Percentiles rank a stretch among this genome's conserved stretches.
phyloP scores from a whole-genome alignment of 768 basidiomycete species.

The Gymnopilus dilepis region DNA sequence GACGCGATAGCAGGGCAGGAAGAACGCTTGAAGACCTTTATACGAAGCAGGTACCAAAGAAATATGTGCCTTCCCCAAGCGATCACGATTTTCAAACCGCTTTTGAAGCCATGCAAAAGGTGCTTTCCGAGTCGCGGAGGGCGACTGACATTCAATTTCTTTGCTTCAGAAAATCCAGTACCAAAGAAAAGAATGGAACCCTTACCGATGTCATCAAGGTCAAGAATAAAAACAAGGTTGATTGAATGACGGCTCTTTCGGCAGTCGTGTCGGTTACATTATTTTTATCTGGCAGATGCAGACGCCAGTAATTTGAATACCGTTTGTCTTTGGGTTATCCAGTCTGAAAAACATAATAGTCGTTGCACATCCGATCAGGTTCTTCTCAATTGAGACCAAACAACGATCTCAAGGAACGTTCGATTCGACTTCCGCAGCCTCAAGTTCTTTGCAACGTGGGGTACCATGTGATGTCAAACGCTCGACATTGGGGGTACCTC shows the following conservation, averaged over 20 bases:
- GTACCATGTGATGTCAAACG: slow-evolving; percentile 8
- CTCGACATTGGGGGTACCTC: background rate
- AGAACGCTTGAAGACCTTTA: slow-evolving; percentile 89
- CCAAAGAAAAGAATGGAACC: slow-evolving; percentile 5
- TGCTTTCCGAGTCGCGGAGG: slow-evolving; percentile 79
- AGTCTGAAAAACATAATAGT: too few species aligned
- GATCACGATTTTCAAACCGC: slow-evolving; percentile 83
- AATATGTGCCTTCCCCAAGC: slow-evolving; percentile 83
- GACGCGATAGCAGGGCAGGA: slow-evolving; percentile 71
- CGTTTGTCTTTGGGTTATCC: too few species aligned
- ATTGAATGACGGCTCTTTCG: background rate
- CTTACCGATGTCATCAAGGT: background rate
- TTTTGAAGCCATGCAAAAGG: slow-evolving; percentile 88
- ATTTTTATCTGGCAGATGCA: background rate
- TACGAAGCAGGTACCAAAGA: slow-evolving; percentile 83
- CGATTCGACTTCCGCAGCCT: background rate
- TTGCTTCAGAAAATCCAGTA: slow-evolving; percentile 81
- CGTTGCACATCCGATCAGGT: too few species aligned
- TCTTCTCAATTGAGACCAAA: too few species aligned
- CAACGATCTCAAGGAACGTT: background rate
- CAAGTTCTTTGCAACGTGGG: background rate
- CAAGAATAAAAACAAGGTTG: background rate
- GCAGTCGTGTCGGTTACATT: background rate
- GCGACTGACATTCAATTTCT: slow-evolving; percentile 93
- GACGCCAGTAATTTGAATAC: background rate